Evolutionary conservation across 2,329 filamentous ascomycete species (phyloP).

Genomic region (Colletotrichum tofieldiae): DNA sequence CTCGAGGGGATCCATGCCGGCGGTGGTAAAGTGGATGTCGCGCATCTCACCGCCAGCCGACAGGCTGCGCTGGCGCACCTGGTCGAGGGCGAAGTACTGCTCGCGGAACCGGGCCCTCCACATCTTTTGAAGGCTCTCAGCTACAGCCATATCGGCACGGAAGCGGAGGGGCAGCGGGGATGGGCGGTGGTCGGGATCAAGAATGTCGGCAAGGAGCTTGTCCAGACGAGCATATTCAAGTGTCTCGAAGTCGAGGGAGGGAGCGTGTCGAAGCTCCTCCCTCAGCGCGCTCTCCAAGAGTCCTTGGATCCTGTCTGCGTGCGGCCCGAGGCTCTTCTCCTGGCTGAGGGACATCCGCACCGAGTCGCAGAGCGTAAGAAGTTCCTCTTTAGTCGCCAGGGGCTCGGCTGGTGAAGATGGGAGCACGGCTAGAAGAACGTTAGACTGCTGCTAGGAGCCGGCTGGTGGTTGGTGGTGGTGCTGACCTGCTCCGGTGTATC

Average conservation of each 20-base stretch:
- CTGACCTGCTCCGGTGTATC: conserved; percentile 37
- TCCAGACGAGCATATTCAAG: conserved; percentile 59
- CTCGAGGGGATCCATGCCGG: conserved; percentile 49
- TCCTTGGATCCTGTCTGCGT: conserved; percentile 54
- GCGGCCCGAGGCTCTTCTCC: conserved; percentile 51
- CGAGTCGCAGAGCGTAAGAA: conserved; percentile 61
- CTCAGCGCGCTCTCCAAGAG: conserved; percentile 58
- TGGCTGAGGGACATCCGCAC: conserved; percentile 55
- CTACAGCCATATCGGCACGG: conserved; percentile 54
- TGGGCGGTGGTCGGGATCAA: conserved; percentile 50
- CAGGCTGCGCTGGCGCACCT: conserved; percentile 57
- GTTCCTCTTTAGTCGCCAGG: conserved; percentile 24
- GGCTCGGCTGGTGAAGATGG: conserved; percentile 24
- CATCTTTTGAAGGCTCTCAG: conserved; percentile 56
- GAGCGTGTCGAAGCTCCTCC: conserved; percentile 55
- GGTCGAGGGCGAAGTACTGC: conserved; percentile 63
- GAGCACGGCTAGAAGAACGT: conserved; percentile 14
- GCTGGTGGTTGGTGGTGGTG: background rate
- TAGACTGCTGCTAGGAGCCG: conserved; percentile 3
- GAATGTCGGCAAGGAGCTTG: conserved; percentile 60
- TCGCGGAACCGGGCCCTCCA: conserved; percentile 63
- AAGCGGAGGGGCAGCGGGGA: conserved; percentile 50
- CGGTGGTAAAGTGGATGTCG: conserved; percentile 58
- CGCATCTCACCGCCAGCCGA: conserved; percentile 56
- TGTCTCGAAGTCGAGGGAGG: conserved; percentile 56